Evolutionary conservation across 192 early-diverging fungal species (phyloP).

Genomic region (Coemansia sp.): DNA sequence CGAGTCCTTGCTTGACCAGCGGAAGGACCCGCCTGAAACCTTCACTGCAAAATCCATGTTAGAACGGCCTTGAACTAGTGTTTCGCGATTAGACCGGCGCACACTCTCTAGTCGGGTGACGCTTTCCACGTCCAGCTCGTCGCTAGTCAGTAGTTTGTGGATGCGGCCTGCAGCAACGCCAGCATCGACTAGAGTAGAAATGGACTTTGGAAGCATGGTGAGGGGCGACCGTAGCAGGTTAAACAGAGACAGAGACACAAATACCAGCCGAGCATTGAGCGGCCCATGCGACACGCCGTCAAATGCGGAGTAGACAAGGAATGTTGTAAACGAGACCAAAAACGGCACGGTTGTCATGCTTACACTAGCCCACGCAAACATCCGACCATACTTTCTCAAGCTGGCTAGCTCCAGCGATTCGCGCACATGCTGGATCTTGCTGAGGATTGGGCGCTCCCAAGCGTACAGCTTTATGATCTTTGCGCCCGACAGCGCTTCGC

Average conservation of each 20-base stretch:
- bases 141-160: constrained; percentile 70
- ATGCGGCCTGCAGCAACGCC: constrained; percentile 81
- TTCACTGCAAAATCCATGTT: constrained; percentile 30
- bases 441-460: constrained; percentile 82
- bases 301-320: constrained; percentile 70
- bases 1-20: constrained; percentile 48
- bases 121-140: constrained; percentile 73
- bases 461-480: constrained; percentile 96
- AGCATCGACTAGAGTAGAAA: constrained; percentile 75
- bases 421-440: constrained; percentile 63
- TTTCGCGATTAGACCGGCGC: not conserved
- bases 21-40: constrained; percentile 54
- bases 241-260: constrained; percentile 88
- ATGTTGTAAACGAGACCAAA: constrained; percentile 81
- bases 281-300: constrained; percentile 54
- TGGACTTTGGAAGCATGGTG: constrained; percentile 75
- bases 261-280: constrained; percentile 68
- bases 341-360: constrained; percentile 84
- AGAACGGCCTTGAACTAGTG: not conserved
- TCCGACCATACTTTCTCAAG: constrained; percentile 69
- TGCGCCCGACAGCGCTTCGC: constrained; percentile 87
- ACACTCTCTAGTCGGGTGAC: constrained; percentile 52
- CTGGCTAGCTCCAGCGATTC: constrained; percentile 74
- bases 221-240: constrained; percentile 90
- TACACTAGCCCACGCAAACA: constrained; percentile 68